Percentiles rank a stretch among this genome's conserved stretches.
Evolutionary conservation across 805 yeast species (phyloP).

Genomic region (Candida glaebosa): DNA sequence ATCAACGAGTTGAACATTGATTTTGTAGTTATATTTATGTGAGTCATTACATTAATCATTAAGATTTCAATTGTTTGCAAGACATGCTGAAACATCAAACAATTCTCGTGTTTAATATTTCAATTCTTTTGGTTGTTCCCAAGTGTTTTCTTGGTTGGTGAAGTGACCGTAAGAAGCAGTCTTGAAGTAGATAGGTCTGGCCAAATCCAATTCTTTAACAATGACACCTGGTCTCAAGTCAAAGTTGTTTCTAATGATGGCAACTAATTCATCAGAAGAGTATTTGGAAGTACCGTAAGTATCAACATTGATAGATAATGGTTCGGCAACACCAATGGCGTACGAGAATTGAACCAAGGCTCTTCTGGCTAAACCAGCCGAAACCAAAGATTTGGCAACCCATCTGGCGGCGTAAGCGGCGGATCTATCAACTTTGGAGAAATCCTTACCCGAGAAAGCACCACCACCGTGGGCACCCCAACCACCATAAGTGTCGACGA

Average conservation of each 20-base stretch:
- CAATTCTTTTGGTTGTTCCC: slow-evolving; percentile 95
- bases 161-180: slow-evolving; percentile 99
- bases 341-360: slow-evolving; percentile 97
- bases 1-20: slow-evolving; percentile 49
- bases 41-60: slow-evolving; percentile 46
- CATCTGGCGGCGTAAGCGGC: slow-evolving; percentile 99
- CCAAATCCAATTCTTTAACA: slow-evolving; percentile 93
- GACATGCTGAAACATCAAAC: neutral
- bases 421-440: slow-evolving; percentile 99
- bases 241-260: slow-evolving; percentile 87
- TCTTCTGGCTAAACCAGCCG: slow-evolving; percentile 94
- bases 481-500: slow-evolving; percentile 99
- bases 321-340: slow-evolving; percentile 99
- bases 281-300: slow-evolving; percentile 96
- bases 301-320: slow-evolving; percentile 95
- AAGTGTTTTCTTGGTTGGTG: slow-evolving; percentile 97
- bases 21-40: slow-evolving; percentile 7
- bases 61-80: slow-evolving; percentile 12
- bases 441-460: slow-evolving; percentile 99
- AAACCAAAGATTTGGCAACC: slow-evolving; percentile 98
- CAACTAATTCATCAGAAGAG: slow-evolving; percentile 86
- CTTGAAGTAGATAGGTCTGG: slow-evolving; percentile 98
- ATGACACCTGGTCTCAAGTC: slow-evolving; percentile 99
- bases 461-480: slow-evolving; percentile 99
- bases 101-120: slow-evolving; percentile 49